Base-by-base conservation (phyloP, 331 rosid species). In the Cydonia oblonga region DNA sequence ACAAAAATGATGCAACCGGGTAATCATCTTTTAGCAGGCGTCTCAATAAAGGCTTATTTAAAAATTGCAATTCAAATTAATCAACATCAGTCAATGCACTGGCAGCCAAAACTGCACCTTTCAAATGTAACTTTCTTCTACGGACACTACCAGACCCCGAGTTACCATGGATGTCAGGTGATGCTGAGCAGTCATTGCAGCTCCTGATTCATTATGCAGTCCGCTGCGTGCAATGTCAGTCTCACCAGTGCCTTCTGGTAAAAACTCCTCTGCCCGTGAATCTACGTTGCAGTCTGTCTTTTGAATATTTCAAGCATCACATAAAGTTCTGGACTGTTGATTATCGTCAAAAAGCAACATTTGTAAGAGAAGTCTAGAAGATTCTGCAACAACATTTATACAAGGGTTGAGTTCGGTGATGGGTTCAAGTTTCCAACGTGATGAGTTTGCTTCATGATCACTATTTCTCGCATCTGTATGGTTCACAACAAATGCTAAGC, bases 1-100 rank as follows among this genome's bases (percentile, higher is more conserved):
- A 93, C 75, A 85, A 81, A 76, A 86, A 82, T 40, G 90, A 81
- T 64, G 72, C 81, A 16, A 82, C 90, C 25, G 90, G 91, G 69
- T 76, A 67, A 72, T 84, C 85, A 57, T 85, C 98, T 56, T 86
- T 84, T 61, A 93, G 82, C 84, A 93, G 81, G 72, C 87, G 82
- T 67, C 38, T 85, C 80, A 91, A 82, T 79, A 87, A 74, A 56
- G 80, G 67, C 80, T 81, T 86, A 78, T 85, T 84, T 75, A 90
- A 64, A 75, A 76, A 71, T 49, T 72, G 86, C 49, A 51, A 72
- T 70, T 78, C 86, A 75, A 72, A 81, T 76, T 85, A 81, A 80
- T 86, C 89, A 74, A 44, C 69, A 74, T 66, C 80, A 61, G 68
- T 85, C 86, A 86, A 78, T 81, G 83, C 49, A 81, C 80, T 79